Conservation (phyloP, 2,329 filamentous ascomycete genomes). For the Aspergillus vadensis region DNA sequence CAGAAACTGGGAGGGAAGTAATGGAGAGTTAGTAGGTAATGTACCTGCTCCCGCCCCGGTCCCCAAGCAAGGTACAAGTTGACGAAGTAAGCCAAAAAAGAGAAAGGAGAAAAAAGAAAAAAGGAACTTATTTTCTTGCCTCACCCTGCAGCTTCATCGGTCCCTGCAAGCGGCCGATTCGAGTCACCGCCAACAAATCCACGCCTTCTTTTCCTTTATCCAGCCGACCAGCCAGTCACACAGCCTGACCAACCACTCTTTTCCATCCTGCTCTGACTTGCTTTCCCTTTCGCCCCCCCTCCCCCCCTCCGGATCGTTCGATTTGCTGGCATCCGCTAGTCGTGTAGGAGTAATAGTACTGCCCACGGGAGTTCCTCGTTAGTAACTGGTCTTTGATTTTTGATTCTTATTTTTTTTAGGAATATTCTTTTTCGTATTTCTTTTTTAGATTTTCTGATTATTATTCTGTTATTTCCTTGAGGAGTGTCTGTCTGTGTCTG, state of each 20-base stretch:
- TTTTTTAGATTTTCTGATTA: conserved; percentile 2
- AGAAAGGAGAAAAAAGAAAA: no score
- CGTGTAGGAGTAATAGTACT: no score
- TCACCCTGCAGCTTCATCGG: neutral
- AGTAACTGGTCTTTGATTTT: conserved; percentile 3
- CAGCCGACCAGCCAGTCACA: neutral
- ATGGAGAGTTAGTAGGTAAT: neutral
- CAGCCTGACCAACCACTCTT: neutral
- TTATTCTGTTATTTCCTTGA: neutral
- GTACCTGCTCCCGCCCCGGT: neutral
- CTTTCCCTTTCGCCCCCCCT: neutral
- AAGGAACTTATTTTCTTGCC: neutral
- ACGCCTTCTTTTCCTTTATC: neutral
- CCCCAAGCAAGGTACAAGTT: neutral
- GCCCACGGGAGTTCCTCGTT: neutral
- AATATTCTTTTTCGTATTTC: conserved; percentile 3
- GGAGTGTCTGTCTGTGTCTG: conserved; percentile 10
- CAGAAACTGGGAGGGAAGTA: neutral
- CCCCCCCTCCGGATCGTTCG: conserved; percentile 5
- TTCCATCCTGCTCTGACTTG: neutral
- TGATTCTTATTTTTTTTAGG: conserved; percentile 3
- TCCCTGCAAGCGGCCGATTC: conserved; percentile 35
- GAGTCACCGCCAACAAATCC: conserved; percentile 26
- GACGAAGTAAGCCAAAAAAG: neutral
- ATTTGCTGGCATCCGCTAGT: conserved; percentile 21